A percentile compares a stretch with the other conserved stretches of the same genome.
phyloP scores from a whole-genome alignment of 2,329 filamentous ascomycete species.

The Curvularia lunata region DNA sequence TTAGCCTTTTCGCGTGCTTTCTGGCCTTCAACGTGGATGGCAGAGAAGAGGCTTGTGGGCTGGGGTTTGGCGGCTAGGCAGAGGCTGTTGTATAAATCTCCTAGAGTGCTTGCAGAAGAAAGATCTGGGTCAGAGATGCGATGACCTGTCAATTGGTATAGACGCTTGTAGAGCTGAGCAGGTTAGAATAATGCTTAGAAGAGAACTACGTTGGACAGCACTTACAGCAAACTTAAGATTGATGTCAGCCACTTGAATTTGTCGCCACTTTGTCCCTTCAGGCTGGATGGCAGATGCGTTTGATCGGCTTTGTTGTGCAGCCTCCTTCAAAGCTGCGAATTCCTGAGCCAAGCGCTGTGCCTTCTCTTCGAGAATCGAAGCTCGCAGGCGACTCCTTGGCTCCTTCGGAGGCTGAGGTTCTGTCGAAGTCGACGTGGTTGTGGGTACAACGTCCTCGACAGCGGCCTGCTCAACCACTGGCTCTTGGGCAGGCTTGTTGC shows the following conservation, averaged over 20 bases:
- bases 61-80: constrained; percentile 47
- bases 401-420: constrained; percentile 4
- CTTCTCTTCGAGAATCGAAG: constrained; percentile 24
- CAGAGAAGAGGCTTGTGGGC: constrained; percentile 66
- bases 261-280: constrained; percentile 33
- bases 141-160: constrained; percentile 80
- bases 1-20: constrained; percentile 26
- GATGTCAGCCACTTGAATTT: constrained; percentile 36
- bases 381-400: constrained; percentile 12
- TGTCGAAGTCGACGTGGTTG: constrained; percentile 1
- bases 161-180: constrained; percentile 77
- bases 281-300: constrained; percentile 12
- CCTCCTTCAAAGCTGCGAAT: constrained; percentile 23
- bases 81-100: constrained; percentile 48
- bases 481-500: constrained; percentile 32
- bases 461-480: constrained; percentile 49
- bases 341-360: constrained; percentile 22
- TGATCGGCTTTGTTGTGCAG: constrained; percentile 19
- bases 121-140: constrained; percentile 75
- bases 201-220: not conserved
- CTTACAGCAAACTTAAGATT: constrained; percentile 48
- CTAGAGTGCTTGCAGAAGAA: constrained; percentile 44
- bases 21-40: constrained; percentile 53
- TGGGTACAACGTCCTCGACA: constrained; percentile 17
- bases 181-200: constrained; percentile 22